Percentiles rank a stretch among this genome's conserved stretches.
Conservation (phyloP, 2,329 filamentous ascomycete species). For the Alternaria viburni region DNA sequence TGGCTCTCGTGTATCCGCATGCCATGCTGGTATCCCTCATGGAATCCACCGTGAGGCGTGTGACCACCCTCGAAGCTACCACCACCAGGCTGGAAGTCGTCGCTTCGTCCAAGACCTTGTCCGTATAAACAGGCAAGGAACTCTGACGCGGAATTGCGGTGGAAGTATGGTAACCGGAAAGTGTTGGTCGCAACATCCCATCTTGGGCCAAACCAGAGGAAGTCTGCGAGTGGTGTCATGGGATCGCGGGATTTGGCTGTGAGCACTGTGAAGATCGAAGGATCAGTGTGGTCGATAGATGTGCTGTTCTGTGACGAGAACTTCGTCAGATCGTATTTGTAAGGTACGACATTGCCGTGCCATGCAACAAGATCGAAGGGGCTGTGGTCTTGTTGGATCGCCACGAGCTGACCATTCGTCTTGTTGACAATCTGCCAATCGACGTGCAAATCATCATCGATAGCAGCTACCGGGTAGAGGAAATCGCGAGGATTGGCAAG, state of each 20-base stretch:
- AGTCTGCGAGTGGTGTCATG: constrained; percentile 45
- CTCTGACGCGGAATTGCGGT: constrained; percentile 48
- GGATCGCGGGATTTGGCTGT: constrained; percentile 48
- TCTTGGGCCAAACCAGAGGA: constrained; percentile 48
- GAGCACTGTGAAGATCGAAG: constrained; percentile 47
- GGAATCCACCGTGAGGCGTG: constrained; percentile 50
- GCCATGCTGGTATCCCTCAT: constrained; percentile 54
- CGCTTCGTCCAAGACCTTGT: constrained; percentile 47
- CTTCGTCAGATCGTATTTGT: constrained; percentile 63
- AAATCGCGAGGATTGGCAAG: constrained; percentile 51
- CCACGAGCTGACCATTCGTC: constrained; percentile 41
- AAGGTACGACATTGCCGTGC: constrained; percentile 55
- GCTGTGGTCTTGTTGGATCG: constrained; percentile 47
- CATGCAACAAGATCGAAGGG: constrained; percentile 54
- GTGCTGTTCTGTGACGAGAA: constrained; percentile 49
- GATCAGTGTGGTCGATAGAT: constrained; percentile 50
- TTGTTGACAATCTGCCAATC: constrained; percentile 46
- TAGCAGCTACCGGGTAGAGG: constrained; percentile 46
- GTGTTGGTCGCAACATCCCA: constrained; percentile 50
- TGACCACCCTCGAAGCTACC: constrained; percentile 48
- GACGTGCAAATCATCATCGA: constrained; percentile 46
- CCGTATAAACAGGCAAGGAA: constrained; percentile 49
- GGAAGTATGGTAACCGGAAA: constrained; percentile 49
- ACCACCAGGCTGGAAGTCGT: constrained; percentile 52
- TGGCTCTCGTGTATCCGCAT: constrained; percentile 53